Evolutionary conservation across 805 yeast species (phyloP).

Genomic region (Naumovozyma baii): DNA sequence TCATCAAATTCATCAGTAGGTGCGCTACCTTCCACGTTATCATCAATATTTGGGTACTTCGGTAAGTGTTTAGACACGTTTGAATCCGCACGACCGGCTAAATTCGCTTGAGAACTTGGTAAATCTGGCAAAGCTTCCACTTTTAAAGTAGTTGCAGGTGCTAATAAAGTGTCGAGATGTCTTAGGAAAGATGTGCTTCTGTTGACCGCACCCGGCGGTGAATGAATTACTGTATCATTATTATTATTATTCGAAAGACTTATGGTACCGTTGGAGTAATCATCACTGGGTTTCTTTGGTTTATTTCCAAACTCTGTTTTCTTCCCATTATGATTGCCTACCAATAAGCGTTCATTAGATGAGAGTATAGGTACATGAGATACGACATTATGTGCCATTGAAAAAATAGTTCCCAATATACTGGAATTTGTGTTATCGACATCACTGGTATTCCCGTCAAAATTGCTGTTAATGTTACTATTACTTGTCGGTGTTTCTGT

Average conservation of each 20-base stretch:
- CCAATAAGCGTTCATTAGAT: neutral
- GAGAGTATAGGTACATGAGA: slow-evolving; percentile 18
- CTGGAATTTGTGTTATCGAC: slow-evolving; percentile 22
- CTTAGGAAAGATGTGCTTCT: slow-evolving; percentile 28
- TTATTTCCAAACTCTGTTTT: neutral
- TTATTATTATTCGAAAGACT: slow-evolving; percentile 1
- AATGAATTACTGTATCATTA: slow-evolving; percentile 13
- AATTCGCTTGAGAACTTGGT: too few relatives aligned
- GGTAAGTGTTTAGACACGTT: too few relatives aligned
- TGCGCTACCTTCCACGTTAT: neutral
- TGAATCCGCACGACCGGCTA: too few relatives aligned
- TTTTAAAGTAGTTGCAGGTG: slow-evolving; percentile 8
- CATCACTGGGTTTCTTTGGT: neutral
- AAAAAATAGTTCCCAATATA: slow-evolving; percentile 35
- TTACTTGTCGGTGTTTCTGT: too few relatives aligned
- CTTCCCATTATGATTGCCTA: neutral
- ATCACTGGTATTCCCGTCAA: too few relatives aligned
- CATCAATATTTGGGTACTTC: too few relatives aligned
- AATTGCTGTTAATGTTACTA: too few relatives aligned
- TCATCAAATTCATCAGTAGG: neutral
- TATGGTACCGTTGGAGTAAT: neutral
- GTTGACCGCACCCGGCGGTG: slow-evolving; percentile 6
- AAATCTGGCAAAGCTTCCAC: neutral
- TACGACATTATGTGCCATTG: slow-evolving; percentile 42
- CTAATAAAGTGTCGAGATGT: slow-evolving; percentile 31